Base-by-base conservation (phyloP, 495 filamentous ascomycete genomes). In the Hypoxylon crocopeplum region DNA sequence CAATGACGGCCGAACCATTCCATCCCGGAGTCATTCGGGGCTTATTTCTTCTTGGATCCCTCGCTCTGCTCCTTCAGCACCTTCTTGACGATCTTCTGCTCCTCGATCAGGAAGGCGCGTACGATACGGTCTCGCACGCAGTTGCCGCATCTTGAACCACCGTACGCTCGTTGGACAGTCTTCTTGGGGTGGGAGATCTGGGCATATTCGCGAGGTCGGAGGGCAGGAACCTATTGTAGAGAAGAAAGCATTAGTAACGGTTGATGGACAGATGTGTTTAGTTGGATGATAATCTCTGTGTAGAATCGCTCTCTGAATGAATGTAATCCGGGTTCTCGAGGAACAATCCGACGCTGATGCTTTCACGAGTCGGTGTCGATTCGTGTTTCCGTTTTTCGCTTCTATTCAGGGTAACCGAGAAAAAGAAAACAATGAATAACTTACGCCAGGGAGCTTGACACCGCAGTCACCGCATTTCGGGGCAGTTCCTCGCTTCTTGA, bases 11-110 rank as follows among this genome's bases (percentile, higher is more conserved):
- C 62, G 48, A 70, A 70, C 59, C 65, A 42, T 63, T 68, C 62
- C 68, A 68, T 66, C 62, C 68, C 60, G 37, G 58, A 59, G 55
- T 70, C 58, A 45, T 40, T 48, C 55, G 49, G 34, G 56, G 47
- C 69, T 68, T 80, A 84, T 81, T 90, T 90, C 89, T 95, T 96
- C 82, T 93, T 89, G 64, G 75, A 67, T 81, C 88, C 82, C 66
- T 72, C 64, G 70, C 63, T 75, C 69, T 81, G 78, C 75, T 97
- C 92, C 86, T 95, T 93, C 77, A 96, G 86, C 69, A 98, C 94
- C 89, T 98, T 98, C 91, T 99, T 98, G 79, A 99, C 95, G 68
- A 99, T 97, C 91, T 98, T 98, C 84, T 99, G 94, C 86, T 99
- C 94, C 84, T 98, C 94, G 66, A 98, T 97, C 81, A 98, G 81